A percentile compares a stretch with the other conserved stretches of the same genome.
phyloP scores from a whole-genome alignment of 192 early-diverging fungal genomes.

The Geosiphon pyriformis region DNA sequence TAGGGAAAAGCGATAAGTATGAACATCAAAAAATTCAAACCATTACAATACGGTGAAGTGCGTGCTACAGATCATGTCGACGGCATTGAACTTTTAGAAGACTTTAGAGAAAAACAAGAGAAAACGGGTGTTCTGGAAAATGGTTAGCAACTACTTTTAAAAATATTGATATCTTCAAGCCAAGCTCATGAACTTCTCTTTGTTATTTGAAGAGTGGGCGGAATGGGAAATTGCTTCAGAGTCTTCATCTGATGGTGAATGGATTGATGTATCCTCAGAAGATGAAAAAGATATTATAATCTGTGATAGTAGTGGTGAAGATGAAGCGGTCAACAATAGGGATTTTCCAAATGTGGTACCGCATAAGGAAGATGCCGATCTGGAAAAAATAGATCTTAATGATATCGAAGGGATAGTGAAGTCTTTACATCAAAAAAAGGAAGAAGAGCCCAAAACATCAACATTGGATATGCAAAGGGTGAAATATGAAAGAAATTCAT shows the following conservation, averaged over 20 bases:
- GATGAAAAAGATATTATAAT: constrained; percentile 31
- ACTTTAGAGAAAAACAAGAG: constrained; percentile 40
- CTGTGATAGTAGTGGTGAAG: constrained; percentile 25
- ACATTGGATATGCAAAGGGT: constrained; percentile 13
- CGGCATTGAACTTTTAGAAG: constrained; percentile 73
- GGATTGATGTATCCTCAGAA: constrained; percentile 30
- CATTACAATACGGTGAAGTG: constrained; percentile 68
- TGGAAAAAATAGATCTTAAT: constrained; percentile 38
- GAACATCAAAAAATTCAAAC: constrained; percentile 57
- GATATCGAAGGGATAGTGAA: constrained; percentile 33
- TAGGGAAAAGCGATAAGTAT: constrained; percentile 77
- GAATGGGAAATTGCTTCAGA: constrained; percentile 39
- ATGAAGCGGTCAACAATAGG: constrained; percentile 33
- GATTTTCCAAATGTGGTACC: constrained; percentile 28
- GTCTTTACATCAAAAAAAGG: constrained; percentile 41
- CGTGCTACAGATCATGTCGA: constrained; percentile 62
- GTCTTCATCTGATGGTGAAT: constrained; percentile 19
- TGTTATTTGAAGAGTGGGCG: constrained; percentile 27
- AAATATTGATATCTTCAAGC: no score
- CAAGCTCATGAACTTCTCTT: no score
- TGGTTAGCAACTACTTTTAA: background rate
- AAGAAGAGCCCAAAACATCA: constrained; percentile 38
- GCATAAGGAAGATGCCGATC: constrained; percentile 44
- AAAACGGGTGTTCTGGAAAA: constrained; percentile 27
- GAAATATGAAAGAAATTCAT: no score